A percentile compares a stretch with the other conserved stretches of the same genome.
These are phyloP conservation scores for Boechera retrofracta DNA, from an alignment of 345 rosid genomes.

Conservation along the genomic window DNA sequence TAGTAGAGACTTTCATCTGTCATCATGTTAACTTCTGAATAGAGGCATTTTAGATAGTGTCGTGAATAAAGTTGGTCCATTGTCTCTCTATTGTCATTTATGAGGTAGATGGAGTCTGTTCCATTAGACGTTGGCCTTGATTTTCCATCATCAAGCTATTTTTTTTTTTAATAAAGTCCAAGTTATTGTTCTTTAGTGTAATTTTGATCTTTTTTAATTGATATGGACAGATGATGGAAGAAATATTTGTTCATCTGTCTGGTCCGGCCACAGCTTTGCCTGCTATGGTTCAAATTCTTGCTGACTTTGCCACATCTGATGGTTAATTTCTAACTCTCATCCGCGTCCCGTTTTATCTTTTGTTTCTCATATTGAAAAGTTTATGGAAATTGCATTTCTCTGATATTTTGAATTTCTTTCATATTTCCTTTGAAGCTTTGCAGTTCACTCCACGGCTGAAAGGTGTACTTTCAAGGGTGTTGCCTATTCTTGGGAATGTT, in stretches of 20 bases:
- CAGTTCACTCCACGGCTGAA: conserved; percentile 95
- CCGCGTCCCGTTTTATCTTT: conserved; percentile 17
- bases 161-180: conserved; percentile 6
- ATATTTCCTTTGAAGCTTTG: conserved; percentile 70
- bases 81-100: conserved; percentile 14
- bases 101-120: conserved; percentile 28
- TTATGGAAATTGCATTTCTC: conserved; percentile 29
- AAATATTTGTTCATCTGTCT: conserved; percentile 77
- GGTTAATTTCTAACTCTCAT: conserved; percentile 59
- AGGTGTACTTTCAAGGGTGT: conserved; percentile 83
- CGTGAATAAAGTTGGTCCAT: conserved; percentile 10
- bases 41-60: conserved; percentile 21
- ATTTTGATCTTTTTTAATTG: conserved; percentile 26
- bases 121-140: conserved; percentile 5
- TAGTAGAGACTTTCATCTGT: conserved; percentile 29
- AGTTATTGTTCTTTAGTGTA: conserved; percentile 27
- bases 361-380: conserved; percentile 19
- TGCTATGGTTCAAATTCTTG: conserved; percentile 95
- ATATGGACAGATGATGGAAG: conserved; percentile 91
- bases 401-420: conserved; percentile 49
- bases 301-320: conserved; percentile 95
- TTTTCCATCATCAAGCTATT: conserved; percentile 11
- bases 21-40: conserved; percentile 22
- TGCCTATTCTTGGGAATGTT: conserved; percentile 90
- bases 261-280: conserved; percentile 81